phyloP scores from a whole-genome alignment of 2,329 filamentous ascomycete genomes.

The Trichoderma hamatum region DNA sequence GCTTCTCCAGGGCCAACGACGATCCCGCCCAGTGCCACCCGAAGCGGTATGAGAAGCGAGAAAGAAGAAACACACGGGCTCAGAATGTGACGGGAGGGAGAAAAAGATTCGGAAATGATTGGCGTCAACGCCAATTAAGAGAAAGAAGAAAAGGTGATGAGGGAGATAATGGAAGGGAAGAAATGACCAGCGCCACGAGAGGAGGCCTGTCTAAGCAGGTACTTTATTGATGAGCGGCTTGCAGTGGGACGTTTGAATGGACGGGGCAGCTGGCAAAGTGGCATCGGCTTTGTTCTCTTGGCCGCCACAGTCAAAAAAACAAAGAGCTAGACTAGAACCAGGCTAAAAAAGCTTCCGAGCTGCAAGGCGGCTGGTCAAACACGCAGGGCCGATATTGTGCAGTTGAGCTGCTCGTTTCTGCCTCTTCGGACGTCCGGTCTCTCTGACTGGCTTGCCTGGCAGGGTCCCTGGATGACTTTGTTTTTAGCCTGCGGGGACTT shows the following conservation, averaged over 20 bases:
- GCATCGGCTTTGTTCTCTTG: not conserved
- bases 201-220: not conserved
- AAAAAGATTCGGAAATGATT: not conserved
- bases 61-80: slow-evolving; percentile 20
- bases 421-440: slow-evolving; percentile 3
- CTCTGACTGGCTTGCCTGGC: not conserved
- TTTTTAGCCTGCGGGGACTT: slow-evolving; percentile 11
- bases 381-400: not conserved
- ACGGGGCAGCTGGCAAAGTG: not conserved
- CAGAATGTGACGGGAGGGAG: not conserved
- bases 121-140: not conserved
- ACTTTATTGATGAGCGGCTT: not conserved
- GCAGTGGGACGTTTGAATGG: not conserved
- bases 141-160: not conserved
- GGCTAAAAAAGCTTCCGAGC: not conserved
- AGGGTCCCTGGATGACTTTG: slow-evolving; percentile 7
- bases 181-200: not conserved
- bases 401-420: not conserved
- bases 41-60: slow-evolving; percentile 22
- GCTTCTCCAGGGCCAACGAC: not conserved
- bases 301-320: not conserved
- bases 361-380: slow-evolving; percentile 20
- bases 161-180: not conserved
- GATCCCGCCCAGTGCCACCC: slow-evolving; percentile 21
- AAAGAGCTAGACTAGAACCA: not conserved